Evolutionary conservation across 176 grass and related monocot species (phyloP), one percentile per base, ranked within the genome.

Genomic region (Chrysopogon serrulatus): DNA sequence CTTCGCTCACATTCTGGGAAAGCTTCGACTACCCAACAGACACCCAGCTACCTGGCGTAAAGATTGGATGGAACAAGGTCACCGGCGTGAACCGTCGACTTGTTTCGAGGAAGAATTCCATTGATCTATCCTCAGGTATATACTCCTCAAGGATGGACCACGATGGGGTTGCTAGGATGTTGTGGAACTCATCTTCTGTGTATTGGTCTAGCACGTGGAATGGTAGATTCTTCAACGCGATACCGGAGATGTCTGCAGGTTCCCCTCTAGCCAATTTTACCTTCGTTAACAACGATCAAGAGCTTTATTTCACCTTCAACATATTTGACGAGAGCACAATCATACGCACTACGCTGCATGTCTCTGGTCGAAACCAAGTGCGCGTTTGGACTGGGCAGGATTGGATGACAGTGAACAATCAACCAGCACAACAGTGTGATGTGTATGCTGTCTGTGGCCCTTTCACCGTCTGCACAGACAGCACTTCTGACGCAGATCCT

Each of bases 1-100:
- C 89, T 6, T 75, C 78, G 6, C 26, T 66, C 8, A 18, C 84
- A 24, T 69, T 86, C 28, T 96, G 93, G 93, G 87, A 96, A 59
- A 96, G 93, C 71, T 96, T 91, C 40, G 86, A 92, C 65, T 73
- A 91, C 15, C 93, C 88, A 4, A 87, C 90, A 0, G 80, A 93
- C 69, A 88, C 88, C 13, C 54, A 88, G 68, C 65, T 92, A 1
- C 27, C 88, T 0, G 90, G 72, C 1, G 89, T 68, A 18, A 88
- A 88, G 37, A 13, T 92, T 65, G 92, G 92, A 27, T 56, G 65
- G 53, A 54, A 92, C 76, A 88, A 88, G 37, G 62, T 79, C 30
- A 85, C 76, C 2, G 71, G 76, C 0, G 42, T 91, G 2, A 88
- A 88, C 13, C 88, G 86, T 0, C 65, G 23, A 5, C 18, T 95